Percentiles rank a stretch among this genome's conserved stretches.
phyloP scores from a whole-genome alignment of 1,139 yeast species.

The Geotrichum reessii region DNA sequence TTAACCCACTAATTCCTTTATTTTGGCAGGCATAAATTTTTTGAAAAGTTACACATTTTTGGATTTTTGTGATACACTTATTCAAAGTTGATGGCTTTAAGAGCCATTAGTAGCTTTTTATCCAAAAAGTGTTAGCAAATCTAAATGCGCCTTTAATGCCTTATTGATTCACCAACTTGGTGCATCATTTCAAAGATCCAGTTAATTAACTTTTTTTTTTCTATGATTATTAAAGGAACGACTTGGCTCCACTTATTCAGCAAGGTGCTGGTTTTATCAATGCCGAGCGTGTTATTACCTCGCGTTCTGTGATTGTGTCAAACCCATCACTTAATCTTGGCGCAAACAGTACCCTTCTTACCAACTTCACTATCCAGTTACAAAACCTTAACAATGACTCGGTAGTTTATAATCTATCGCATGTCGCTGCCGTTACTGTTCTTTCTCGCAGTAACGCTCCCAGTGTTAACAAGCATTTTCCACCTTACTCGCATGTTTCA shows the following conservation, averaged over 20 bases:
- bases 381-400: conserved; percentile 18
- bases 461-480: not conserved
- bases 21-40: too few relatives aligned
- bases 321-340: conserved; percentile 20
- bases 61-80: too few relatives aligned
- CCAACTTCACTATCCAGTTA: conserved; percentile 17
- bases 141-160: too few relatives aligned
- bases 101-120: too few relatives aligned
- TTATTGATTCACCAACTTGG: too few relatives aligned
- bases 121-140: too few relatives aligned
- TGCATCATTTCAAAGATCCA: too few relatives aligned
- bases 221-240: conserved; percentile 1
- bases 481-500: too few relatives aligned
- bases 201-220: too few relatives aligned
- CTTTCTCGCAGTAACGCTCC: conserved; percentile 3
- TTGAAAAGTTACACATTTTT: too few relatives aligned
- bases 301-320: conserved; percentile 28
- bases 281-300: conserved; percentile 37
- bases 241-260: conserved; percentile 23
- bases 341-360: conserved; percentile 21
- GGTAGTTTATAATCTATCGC: conserved; percentile 19
- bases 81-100: too few relatives aligned
- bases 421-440: conserved; percentile 10
- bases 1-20: too few relatives aligned
- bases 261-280: conserved; percentile 33